phyloP scores from a whole-genome alignment of 179 eudicot species.

The Actinidia chinensis region DNA sequence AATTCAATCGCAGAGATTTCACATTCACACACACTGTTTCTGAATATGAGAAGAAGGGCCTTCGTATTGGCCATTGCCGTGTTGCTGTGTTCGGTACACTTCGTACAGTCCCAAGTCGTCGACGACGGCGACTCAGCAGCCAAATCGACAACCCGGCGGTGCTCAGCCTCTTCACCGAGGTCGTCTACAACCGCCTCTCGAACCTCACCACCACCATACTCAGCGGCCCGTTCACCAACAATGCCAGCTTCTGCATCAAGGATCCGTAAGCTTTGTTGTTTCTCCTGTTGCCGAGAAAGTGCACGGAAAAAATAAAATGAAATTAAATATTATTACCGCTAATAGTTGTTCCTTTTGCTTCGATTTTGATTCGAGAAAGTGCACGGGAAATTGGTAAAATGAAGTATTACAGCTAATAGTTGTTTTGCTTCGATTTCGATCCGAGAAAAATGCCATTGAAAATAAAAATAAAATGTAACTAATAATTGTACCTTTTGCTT shows the following conservation, averaged over 20 bases:
- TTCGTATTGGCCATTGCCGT: neutral
- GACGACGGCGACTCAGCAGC: conserved; percentile 15
- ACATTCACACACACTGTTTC: no score
- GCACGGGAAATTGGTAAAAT: no score
- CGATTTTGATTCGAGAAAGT: no score
- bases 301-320: neutral
- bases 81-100: neutral
- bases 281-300: neutral
- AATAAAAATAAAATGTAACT: no score
- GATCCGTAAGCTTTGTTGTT: conserved; percentile 28
- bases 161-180: conserved; percentile 30
- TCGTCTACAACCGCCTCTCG: conserved; percentile 31
- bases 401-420: no score
- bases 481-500: no score
- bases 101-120: conserved; percentile 34
- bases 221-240: conserved; percentile 22
- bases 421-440: no score
- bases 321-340: no score
- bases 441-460: no score
- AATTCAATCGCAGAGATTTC: no score
- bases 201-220: conserved; percentile 41
- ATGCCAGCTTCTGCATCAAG: conserved; percentile 40
- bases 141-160: conserved; percentile 26
- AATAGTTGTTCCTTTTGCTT: no score
- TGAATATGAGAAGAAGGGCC: conserved; percentile 1